Evolutionary conservation across 495 filamentous ascomycete genomes (phyloP).

Genomic region (Niebla homalea): DNA sequence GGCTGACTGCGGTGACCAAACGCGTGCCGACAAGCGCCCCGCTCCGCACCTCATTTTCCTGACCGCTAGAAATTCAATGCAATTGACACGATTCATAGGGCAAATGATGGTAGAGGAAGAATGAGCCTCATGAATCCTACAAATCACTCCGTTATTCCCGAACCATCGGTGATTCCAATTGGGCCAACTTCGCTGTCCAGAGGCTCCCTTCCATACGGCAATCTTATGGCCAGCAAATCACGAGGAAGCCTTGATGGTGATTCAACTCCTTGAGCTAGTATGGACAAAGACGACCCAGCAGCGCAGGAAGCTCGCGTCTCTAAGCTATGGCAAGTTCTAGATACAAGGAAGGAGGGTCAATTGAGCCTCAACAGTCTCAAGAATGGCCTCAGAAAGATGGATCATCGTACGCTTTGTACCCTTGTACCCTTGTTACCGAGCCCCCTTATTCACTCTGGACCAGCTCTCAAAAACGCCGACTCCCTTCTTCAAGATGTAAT

Average conservation of each 20-base stretch:
- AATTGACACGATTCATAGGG: too few species aligned
- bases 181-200: too few species aligned
- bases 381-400: conserved; percentile 72
- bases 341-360: conserved; percentile 59
- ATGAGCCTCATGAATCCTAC: too few species aligned
- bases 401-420: conserved; percentile 62
- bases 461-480: conserved; percentile 90
- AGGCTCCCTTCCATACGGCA: too few species aligned
- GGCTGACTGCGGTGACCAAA: too few species aligned
- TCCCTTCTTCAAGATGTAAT: conserved; percentile 69
- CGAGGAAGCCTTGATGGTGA: conserved; percentile 7
- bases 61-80: too few species aligned
- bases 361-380: conserved; percentile 73
- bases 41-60: too few species aligned
- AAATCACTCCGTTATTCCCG: too few species aligned
- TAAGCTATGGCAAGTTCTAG: conserved; percentile 67
- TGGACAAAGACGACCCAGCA: conserved; percentile 48
- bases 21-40: too few species aligned
- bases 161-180: too few species aligned
- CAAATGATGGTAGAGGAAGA: too few species aligned
- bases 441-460: conserved; percentile 11
- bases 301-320: conserved; percentile 65
- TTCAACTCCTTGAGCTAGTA: conserved; percentile 1
- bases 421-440: conserved; percentile 20
- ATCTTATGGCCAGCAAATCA: background rate